phyloP scores from a whole-genome alignment of 2,329 filamentous ascomycete genomes.

The Phoma sp. region DNA sequence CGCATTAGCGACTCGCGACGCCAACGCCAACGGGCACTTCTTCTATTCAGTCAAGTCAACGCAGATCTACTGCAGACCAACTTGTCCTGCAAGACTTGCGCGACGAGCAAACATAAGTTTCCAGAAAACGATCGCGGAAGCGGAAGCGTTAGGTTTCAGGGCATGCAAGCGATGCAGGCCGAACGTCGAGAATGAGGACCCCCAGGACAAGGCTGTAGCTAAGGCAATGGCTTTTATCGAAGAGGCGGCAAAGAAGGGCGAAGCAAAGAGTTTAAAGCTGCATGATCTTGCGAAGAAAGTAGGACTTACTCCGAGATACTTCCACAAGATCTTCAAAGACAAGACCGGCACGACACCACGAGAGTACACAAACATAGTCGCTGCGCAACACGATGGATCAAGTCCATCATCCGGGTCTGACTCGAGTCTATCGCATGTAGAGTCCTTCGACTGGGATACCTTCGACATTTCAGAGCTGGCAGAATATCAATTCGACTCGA shows the following conservation, averaged over 20 bases:
- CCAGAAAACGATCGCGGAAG: slow-evolving; percentile 56
- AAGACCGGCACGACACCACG: slow-evolving; percentile 62
- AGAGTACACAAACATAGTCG: slow-evolving; percentile 45
- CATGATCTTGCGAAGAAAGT: slow-evolving; percentile 60
- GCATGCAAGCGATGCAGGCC: slow-evolving; percentile 67
- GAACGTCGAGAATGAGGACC: slow-evolving; percentile 50
- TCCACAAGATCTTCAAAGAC: slow-evolving; percentile 66
- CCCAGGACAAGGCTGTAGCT: slow-evolving; percentile 54
- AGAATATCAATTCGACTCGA: slow-evolving; percentile 29
- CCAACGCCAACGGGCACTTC: slow-evolving; percentile 55
- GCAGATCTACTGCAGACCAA: slow-evolving; percentile 67
- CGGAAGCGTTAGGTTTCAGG: slow-evolving; percentile 60
- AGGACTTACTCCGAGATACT: slow-evolving; percentile 64
- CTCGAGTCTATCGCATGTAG: slow-evolving; percentile 5
- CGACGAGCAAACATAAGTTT: slow-evolving; percentile 65
- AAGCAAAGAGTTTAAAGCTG: slow-evolving; percentile 44
- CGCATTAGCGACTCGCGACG: slow-evolving; percentile 56
- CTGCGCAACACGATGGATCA: slow-evolving; percentile 16
- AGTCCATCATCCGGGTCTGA: slow-evolving; percentile 10
- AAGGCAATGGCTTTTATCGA: slow-evolving; percentile 46
- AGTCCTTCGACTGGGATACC: slow-evolving; percentile 25
- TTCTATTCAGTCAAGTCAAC: slow-evolving; percentile 66
- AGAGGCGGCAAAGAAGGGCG: slow-evolving; percentile 27
- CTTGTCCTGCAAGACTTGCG: slow-evolving; percentile 67
- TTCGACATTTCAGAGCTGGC: slow-evolving; percentile 40